These are phyloP conservation scores for Phaeophleospora eucalypticola DNA, from an alignment of 2,329 filamentous ascomycete genomes.

Conservation along the genomic window DNA sequence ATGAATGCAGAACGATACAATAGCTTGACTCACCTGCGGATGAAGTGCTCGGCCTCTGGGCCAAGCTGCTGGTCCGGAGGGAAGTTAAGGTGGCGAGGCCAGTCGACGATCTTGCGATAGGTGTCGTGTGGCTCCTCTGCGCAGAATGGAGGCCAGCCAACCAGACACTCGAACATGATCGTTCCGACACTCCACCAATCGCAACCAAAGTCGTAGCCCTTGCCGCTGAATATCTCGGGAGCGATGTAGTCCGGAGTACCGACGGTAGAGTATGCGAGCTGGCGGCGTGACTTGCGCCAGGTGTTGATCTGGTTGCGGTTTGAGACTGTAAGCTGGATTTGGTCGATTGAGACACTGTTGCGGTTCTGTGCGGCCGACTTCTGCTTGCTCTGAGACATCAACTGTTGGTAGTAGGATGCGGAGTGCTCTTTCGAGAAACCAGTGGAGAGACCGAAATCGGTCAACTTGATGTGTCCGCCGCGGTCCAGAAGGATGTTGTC, in stretches of 20 bases:
- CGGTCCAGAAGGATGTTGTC: constrained; percentile 97
- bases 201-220: constrained; percentile 93
- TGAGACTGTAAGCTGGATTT: constrained; percentile 96
- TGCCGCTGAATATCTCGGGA: constrained; percentile 94
- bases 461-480: constrained; percentile 95
- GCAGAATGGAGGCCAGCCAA: constrained; percentile 98
- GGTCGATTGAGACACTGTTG: constrained; percentile 91
- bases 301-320: constrained; percentile 98
- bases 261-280: constrained; percentile 97
- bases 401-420: constrained; percentile 96
- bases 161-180: constrained; percentile 99
- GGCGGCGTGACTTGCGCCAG: constrained; percentile 89
- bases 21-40: constrained; percentile 65
- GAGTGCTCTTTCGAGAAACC: constrained; percentile 98
- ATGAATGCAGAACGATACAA: background rate
- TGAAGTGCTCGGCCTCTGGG: constrained; percentile 83
- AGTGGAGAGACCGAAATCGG: constrained; percentile 95
- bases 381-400: constrained; percentile 60
- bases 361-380: constrained; percentile 60
- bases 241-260: constrained; percentile 98
- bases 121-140: constrained; percentile 96
- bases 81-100: constrained; percentile 93
- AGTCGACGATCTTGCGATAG: constrained; percentile 98
- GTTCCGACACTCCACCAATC: constrained; percentile 99
- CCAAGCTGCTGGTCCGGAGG: constrained; percentile 90